phyloP scores from a whole-genome alignment of 768 basidiomycete species.

The Galerina sulciceps region DNA sequence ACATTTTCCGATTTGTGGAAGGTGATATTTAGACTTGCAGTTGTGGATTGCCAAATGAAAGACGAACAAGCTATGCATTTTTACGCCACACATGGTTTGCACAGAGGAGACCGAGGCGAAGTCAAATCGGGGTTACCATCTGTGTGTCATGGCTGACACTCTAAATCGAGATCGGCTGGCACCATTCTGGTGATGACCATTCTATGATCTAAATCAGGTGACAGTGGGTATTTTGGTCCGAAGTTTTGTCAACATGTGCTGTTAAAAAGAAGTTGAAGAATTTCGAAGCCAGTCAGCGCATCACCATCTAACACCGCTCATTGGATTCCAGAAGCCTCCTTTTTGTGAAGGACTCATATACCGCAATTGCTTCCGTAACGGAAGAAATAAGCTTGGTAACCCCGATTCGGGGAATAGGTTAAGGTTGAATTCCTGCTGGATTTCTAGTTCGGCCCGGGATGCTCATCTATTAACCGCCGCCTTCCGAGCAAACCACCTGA shows the following conservation, averaged over 20 bases:
- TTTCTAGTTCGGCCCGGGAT: constrained; percentile 17
- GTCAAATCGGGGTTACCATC: constrained; percentile 17
- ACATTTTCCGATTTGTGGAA: too few relatives aligned
- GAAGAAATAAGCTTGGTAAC: constrained; percentile 20
- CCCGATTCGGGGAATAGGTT: constrained; percentile 14
- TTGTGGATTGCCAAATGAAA: too few relatives aligned
- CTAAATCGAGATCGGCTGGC: constrained; percentile 19
- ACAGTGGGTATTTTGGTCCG: constrained; percentile 40
- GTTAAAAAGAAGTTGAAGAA: constrained; percentile 12
- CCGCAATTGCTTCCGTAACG: constrained; percentile 20
- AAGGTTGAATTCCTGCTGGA: constrained; percentile 3
- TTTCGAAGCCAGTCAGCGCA: constrained; percentile 19
- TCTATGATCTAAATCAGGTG: constrained; percentile 33
- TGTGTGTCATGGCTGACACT: background rate
- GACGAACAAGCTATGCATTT: too few relatives aligned
- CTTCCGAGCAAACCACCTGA: background rate
- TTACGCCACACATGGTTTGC: background rate
- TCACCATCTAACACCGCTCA: constrained; percentile 26
- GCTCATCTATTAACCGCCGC: constrained; percentile 1
- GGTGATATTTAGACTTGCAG: too few relatives aligned
- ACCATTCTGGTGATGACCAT: constrained; percentile 16
- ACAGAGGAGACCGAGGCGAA: constrained; percentile 4
- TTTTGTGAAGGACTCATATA: constrained; percentile 2
- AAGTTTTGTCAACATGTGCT: constrained; percentile 27
- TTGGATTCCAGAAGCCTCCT: constrained; percentile 19